These are phyloP conservation scores for Cercospora canescens DNA, from an alignment of 2,329 filamentous ascomycete genomes.

Conservation along the genomic window DNA sequence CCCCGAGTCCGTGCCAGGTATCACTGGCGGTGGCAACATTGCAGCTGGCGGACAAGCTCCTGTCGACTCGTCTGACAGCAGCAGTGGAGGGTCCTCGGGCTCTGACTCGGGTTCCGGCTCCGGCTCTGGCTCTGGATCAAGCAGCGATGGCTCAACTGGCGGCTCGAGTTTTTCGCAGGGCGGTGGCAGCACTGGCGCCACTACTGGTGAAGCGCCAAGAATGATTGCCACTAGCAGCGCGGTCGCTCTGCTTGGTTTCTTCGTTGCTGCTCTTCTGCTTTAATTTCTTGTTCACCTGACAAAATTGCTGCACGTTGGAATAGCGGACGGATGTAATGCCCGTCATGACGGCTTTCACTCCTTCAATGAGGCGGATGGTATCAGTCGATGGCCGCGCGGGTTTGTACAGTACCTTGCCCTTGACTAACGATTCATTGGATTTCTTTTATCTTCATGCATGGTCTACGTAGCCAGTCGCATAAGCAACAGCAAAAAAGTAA, in stretches of 20 bases:
- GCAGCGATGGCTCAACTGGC: conserved; percentile 17
- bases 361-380: conserved; percentile 12
- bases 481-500: conserved; percentile 9
- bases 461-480: conserved; percentile 11
- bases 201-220: conserved; percentile 29
- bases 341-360: conserved; percentile 20
- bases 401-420: conserved; percentile 21
- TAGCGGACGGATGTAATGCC: conserved; percentile 17
- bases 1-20: conserved; percentile 57
- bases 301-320: conserved; percentile 4
- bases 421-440: conserved; percentile 9
- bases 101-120: conserved; percentile 18
- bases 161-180: conserved; percentile 31
- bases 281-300: conserved; percentile 19
- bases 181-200: conserved; percentile 26
- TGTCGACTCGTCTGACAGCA: conserved; percentile 32
- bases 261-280: conserved; percentile 39
- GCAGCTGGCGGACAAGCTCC: conserved; percentile 17
- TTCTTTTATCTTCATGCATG: conserved; percentile 18
- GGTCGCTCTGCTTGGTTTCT: conserved; percentile 40
- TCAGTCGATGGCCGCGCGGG: conserved; percentile 9
- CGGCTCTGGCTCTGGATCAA: conserved; percentile 17
- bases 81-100: conserved; percentile 24
- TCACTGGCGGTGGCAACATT: conserved; percentile 44
- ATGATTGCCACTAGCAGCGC: conserved; percentile 37